These are phyloP conservation scores for Neurospora sp. DNA, from an alignment of 495 filamentous ascomycete genomes.

Conservation along the genomic window DNA sequence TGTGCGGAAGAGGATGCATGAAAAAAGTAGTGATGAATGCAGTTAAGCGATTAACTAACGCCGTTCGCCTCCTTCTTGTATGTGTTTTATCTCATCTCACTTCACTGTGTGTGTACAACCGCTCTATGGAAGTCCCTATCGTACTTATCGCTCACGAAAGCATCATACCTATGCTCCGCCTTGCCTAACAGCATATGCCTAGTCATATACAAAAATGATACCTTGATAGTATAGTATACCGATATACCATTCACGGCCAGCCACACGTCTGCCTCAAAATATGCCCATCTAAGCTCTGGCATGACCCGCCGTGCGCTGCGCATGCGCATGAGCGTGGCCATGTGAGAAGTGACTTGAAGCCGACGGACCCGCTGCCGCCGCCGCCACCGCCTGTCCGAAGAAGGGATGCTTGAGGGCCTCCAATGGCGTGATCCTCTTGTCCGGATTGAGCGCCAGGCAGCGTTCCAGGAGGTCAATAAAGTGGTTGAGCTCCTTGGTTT, in stretches of 20 bases:
- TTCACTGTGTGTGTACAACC: not conserved
- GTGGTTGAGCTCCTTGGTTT: constrained; percentile 64
- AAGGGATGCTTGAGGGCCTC: constrained; percentile 90
- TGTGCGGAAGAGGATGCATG: not conserved
- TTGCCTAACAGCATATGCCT: not conserved
- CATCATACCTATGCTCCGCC: not conserved
- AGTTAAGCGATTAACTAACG: not conserved
- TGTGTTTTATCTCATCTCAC: not conserved
- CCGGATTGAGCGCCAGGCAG: constrained; percentile 84
- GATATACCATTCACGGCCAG: not conserved
- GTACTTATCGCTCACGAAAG: not conserved
- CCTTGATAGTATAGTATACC: not conserved
- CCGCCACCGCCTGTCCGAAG: constrained; percentile 23
- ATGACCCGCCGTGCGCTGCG: not conserved
- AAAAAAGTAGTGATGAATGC: not conserved
- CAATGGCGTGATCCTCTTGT: constrained; percentile 75
- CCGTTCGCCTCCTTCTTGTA: not conserved
- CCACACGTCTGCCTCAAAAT: not conserved
- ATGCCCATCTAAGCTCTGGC: not conserved
- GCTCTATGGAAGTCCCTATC: not conserved
- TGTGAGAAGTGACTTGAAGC: not conserved
- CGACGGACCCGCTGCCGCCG: not conserved
- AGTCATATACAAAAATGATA: not conserved
- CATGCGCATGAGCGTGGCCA: not conserved
- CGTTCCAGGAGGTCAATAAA: constrained; percentile 83